These are phyloP conservation scores for Tulasnella sp. DNA, from an alignment of 768 basidiomycete species.

Conservation along the genomic window DNA sequence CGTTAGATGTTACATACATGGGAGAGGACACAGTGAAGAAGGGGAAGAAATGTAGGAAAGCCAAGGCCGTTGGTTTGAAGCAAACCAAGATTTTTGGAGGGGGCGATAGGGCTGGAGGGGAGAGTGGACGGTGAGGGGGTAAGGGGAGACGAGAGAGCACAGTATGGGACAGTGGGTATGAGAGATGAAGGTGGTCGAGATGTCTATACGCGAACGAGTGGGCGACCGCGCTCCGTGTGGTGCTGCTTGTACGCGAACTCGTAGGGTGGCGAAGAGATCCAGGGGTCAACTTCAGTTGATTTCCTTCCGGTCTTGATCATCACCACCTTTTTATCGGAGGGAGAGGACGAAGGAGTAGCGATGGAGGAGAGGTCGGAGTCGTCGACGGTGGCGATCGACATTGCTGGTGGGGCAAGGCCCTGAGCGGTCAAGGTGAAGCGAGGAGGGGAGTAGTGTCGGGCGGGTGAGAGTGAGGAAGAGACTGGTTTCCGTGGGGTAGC, in stretches of 20 bases:
- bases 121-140: neutral
- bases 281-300: neutral
- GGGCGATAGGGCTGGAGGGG: neutral
- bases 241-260: slow-evolving; percentile 21
- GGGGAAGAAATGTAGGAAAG: neutral
- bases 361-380: slow-evolving; percentile 25
- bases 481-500: slow-evolving; percentile 1
- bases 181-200: neutral
- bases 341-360: slow-evolving; percentile 22
- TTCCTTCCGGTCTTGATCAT: neutral
- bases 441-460: neutral
- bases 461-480: slow-evolving; percentile 1
- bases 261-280: slow-evolving; percentile 25
- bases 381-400: slow-evolving; percentile 25
- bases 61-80: neutral
- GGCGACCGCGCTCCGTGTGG: slow-evolving; percentile 15
- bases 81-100: slow-evolving; percentile 2
- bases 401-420: slow-evolving; percentile 23
- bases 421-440: slow-evolving; percentile 19
- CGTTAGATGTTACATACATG: slow-evolving; percentile 16
- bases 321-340: slow-evolving; percentile 17
- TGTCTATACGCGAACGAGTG: slow-evolving; percentile 21
- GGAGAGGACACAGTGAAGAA: neutral
- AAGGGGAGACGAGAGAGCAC: slow-evolving; percentile 4
- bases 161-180: neutral